Percentiles rank a stretch among this genome's conserved stretches.
Evolutionary conservation across 2,329 filamentous ascomycete species (phyloP).

Genomic region (Didymosphaeria variabile): DNA sequence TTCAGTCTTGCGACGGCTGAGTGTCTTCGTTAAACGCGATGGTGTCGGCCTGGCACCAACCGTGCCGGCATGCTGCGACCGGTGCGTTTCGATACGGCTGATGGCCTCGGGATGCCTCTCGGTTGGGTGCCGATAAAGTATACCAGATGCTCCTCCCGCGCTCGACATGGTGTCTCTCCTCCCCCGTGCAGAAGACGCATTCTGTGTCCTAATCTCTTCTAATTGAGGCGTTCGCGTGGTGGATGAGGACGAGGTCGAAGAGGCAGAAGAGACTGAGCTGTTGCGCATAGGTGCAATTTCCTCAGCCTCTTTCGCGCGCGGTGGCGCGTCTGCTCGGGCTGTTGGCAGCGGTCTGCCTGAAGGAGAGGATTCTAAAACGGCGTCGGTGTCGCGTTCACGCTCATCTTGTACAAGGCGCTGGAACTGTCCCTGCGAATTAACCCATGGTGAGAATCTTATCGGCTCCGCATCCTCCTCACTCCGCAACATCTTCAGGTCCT

Average conservation of each 20-base stretch:
- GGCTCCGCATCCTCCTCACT: conserved; percentile 41
- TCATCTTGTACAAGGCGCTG: conserved; percentile 29
- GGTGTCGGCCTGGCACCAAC: conserved; percentile 62
- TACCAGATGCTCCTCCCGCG: conserved; percentile 29
- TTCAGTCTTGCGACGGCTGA: conserved; percentile 40
- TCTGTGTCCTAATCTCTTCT: conserved; percentile 42
- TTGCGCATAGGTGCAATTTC: conserved; percentile 33
- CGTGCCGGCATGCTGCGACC: conserved; percentile 75
- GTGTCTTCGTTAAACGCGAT: conserved; percentile 55
- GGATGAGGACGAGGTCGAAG: conserved; percentile 31
- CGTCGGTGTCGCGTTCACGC: conserved; percentile 31
- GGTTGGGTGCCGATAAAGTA: conserved; percentile 44
- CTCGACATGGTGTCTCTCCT: conserved; percentile 33
- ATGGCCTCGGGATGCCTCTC: conserved; percentile 76
- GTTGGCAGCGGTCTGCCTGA: conserved; percentile 15
- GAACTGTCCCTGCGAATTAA: conserved; percentile 38
- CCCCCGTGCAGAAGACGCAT: conserved; percentile 24
- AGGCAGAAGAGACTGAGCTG: conserved; percentile 28
- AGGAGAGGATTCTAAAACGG: conserved; percentile 23
- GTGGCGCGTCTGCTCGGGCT: conserved; percentile 16
- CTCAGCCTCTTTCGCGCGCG: conserved; percentile 30
- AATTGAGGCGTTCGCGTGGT: conserved; percentile 28
- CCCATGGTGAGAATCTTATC: conserved; percentile 37
- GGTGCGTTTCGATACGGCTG: conserved; percentile 74
- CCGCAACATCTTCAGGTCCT: conserved; percentile 40